Evolutionary conservation across 2,329 filamentous ascomycete genomes (phyloP), one percentile per base, ranked within the genome.

Genomic region (Arthroderma sp.): DNA sequence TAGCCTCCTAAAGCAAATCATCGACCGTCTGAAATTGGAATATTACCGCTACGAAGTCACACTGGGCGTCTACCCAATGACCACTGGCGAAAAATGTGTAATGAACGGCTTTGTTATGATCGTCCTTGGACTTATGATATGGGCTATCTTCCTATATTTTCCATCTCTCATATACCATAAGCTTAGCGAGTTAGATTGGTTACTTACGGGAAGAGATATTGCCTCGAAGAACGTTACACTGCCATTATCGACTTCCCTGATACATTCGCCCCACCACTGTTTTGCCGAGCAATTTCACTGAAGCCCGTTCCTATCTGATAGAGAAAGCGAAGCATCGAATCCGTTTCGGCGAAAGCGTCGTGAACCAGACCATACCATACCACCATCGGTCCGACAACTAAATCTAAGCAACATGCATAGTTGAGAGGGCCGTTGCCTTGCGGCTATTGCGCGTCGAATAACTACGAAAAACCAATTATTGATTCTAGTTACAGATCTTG

Each of bases 21-120:
- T 53, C 29, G 60, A 65, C 48, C 58, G 57, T 32, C 39, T 64
- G 43, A 59, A 59, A 30, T 60, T 69, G 22, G 61, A 60, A 52
- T 69, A 69, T 45, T 68, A 70, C 49, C 65, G 61, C 44, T 70
- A 69, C 49, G 65, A 70, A 51, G 65, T 70, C 39, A 70, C 66
- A 3, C 68, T 64, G 45, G 61, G 63, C 4, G 52, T 65, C 5
- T 69, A 69, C 49, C 57, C 67, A 27, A 60, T 70, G 61, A 67
- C 63, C 0, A 58, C 64, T 1, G 57, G 52, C 39, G 67, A 71
- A 50, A 71, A 68, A 46, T 49, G 63, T 6, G 57, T 64, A 7
- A 58, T 65, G 46, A 68, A 69, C 47, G 54, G 57, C 4, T 62
- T 67, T 40, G 57, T 68, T 27, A 33, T 67, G 1, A 50, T 61